Conservation (phyloP, 148 eudicot species). For the Silene uniflora region DNA sequence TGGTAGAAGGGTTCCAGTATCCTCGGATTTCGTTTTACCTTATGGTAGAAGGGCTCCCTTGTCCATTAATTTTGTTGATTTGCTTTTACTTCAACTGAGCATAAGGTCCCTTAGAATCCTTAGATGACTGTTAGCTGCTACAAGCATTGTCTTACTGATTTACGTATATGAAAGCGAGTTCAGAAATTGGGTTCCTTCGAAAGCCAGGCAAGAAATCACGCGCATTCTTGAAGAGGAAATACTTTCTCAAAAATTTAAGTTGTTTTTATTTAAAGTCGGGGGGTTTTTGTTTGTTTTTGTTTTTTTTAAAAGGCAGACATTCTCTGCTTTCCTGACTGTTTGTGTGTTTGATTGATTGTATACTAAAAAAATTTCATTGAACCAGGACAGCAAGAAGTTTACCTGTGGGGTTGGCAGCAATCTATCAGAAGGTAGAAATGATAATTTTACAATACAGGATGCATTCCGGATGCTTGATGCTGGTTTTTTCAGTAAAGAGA, state of each 20-base stretch:
- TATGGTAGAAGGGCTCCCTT: no score
- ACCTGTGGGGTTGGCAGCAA: conserved; percentile 25
- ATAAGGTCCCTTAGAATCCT: background rate
- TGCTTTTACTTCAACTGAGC: no score
- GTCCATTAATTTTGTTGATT: no score
- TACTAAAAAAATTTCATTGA: conserved; percentile 5
- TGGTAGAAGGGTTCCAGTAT: no score
- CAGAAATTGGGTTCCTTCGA: background rate
- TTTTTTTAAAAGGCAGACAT: background rate
- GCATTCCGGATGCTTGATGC: conserved; percentile 66
- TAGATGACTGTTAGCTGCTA: background rate
- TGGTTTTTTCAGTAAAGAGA: conserved; percentile 43
- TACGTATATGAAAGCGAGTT: background rate
- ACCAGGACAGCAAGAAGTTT: conserved; percentile 48
- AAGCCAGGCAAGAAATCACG: background rate
- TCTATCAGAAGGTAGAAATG: conserved; percentile 19
- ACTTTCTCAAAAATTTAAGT: background rate
- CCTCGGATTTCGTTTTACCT: no score
- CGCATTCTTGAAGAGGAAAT: background rate
- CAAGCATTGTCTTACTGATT: background rate
- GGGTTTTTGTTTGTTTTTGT: no score
- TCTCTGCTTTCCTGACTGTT: background rate
- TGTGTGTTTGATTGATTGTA: background rate
- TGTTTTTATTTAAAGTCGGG: no score
- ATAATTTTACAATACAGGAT: conserved; percentile 23